Base-by-base conservation (phyloP, 176 grass and related monocot species). In the Carex littledalei region DNA sequence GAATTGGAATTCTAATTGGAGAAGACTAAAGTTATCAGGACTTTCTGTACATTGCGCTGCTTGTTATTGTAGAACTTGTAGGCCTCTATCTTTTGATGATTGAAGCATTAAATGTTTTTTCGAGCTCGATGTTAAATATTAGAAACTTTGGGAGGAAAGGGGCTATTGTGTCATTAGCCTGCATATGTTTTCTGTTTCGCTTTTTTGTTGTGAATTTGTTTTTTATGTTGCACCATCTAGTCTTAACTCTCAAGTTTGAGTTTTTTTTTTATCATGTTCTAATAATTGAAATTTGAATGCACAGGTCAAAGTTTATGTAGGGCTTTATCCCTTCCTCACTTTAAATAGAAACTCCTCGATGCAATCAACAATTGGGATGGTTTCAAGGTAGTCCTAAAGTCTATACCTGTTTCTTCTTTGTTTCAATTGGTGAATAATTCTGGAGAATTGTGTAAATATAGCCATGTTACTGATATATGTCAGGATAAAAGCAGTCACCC, bases 271-370 rank as follows among this genome's bases (percentile, higher is more conserved):
- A 37, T 43, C 6, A 43, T 70, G 16, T 41, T 55, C 22, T 74
- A 74, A 74, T 74, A 24, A 85, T 65, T 59, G 57, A 10, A 10
- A 70, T 79, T 91, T 72, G 87, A 47, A 16, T 91, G 86, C 63
- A 50, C 89, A 98, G 95, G 85, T 94, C 18, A 90, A 71, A 9
- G 18, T 85, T 88, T 53, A 79, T 82, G 68, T 94, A 41, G 95
- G 95, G 21, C 92, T 98, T 56, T 98, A 98, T 91, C 95, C 95
- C 89, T 98, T 98, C 92, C 79, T 98, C 81, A 89, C 89, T 73
- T 53, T 94, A 81, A 91, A 98, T 86, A 98, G 88, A 76, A 88
- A 57, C 82, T 94, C 92, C 84, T 60, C 63, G 34, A 85, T 80
- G 47, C 95, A 94, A 84, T 90, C 95, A 50, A 67, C 82, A 81